Conservation (phyloP, 305 asterid genomes). For the Fraxinus sp. region DNA sequence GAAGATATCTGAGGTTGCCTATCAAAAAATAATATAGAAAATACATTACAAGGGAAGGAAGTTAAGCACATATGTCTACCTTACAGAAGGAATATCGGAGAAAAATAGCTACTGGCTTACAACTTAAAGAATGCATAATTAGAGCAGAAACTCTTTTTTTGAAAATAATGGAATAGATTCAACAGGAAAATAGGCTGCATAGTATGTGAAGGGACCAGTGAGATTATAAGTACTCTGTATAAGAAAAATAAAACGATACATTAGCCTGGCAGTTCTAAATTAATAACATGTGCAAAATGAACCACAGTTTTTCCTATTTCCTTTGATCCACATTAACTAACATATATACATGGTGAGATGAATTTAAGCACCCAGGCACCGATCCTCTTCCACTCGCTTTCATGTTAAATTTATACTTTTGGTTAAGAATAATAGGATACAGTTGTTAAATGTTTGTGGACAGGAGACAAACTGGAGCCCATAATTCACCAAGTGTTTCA, state of each 20-base stretch:
- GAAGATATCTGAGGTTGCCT: conserved; percentile 62
- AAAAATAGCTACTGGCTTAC: not conserved
- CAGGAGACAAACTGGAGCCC: not conserved
- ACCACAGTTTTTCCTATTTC: not conserved
- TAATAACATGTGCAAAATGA: not conserved
- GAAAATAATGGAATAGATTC: not conserved
- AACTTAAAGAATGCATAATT: not conserved
- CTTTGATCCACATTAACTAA: not conserved
- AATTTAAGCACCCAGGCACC: not conserved
- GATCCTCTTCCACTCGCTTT: not conserved
- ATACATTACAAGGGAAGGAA: not conserved
- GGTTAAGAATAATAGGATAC: not conserved
- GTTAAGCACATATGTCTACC: not conserved
- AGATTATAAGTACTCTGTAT: not conserved
- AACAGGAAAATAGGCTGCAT: not conserved
- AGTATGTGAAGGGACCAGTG: not conserved
- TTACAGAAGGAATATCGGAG: not conserved
- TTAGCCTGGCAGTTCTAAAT: not conserved
- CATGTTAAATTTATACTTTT: not conserved
- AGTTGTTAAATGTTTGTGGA: not conserved
- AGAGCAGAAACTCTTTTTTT: not conserved
- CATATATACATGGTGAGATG: not conserved
- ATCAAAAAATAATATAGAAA: not conserved
- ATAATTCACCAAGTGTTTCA: not conserved
- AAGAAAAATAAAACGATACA: not conserved